phyloP scores from a whole-genome alignment of 306 rosid species.

The Dalbergia cochinchinensis region DNA sequence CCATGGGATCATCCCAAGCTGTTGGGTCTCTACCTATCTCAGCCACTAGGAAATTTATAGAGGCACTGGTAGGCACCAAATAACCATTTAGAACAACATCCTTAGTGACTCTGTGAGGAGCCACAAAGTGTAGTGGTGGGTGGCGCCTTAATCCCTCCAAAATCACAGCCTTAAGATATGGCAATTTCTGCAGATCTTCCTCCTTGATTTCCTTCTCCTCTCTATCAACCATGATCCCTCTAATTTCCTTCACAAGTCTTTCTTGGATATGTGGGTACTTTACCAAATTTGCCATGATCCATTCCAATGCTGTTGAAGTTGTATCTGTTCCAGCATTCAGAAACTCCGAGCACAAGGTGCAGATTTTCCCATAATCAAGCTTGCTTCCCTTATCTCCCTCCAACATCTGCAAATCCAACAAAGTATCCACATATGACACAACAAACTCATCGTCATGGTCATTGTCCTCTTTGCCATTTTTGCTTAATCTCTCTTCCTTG shows the following conservation, averaged over 20 bases:
- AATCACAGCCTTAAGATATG: slow-evolving; percentile 53
- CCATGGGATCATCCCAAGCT: slow-evolving; percentile 60
- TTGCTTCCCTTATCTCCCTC: slow-evolving; percentile 42
- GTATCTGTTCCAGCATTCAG: slow-evolving; percentile 57
- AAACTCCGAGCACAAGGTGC: slow-evolving; percentile 57
- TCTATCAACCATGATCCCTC: slow-evolving; percentile 45
- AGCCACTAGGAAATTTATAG: slow-evolving; percentile 56
- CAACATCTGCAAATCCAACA: slow-evolving; percentile 48
- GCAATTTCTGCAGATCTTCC: slow-evolving; percentile 51
- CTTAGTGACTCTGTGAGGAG: slow-evolving; percentile 55
- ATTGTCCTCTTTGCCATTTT: not conserved
- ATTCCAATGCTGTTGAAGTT: slow-evolving; percentile 55
- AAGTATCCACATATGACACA: slow-evolving; percentile 52
- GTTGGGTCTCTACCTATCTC: slow-evolving; percentile 54
- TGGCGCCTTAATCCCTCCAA: slow-evolving; percentile 58
- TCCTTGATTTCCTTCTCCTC: slow-evolving; percentile 43
- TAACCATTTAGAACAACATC: slow-evolving; percentile 51
- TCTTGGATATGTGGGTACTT: slow-evolving; percentile 46
- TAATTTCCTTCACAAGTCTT: slow-evolving; percentile 48
- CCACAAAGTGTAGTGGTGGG: slow-evolving; percentile 55
- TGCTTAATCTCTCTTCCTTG: slow-evolving; percentile 42
- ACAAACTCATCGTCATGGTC: slow-evolving; percentile 17
- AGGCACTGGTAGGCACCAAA: slow-evolving; percentile 50
- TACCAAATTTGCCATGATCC: slow-evolving; percentile 65
- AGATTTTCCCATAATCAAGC: slow-evolving; percentile 47